Evolutionary conservation across 1,284 basidiomycete species (phyloP).

Genomic region (Chondrostereum purpureum): DNA sequence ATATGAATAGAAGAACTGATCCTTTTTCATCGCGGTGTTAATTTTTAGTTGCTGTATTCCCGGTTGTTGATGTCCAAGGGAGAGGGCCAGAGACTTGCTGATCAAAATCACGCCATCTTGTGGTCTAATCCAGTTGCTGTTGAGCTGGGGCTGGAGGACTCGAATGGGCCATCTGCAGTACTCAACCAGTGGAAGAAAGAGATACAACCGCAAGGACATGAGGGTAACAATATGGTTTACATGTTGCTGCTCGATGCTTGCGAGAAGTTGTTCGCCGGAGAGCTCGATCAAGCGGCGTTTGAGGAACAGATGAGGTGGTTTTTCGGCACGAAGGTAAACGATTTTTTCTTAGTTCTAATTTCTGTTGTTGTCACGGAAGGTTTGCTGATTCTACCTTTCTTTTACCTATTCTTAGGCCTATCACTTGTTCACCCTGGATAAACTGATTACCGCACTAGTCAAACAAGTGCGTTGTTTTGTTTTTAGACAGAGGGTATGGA

Average conservation of each 20-base stretch:
- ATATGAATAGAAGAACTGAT: slow-evolving; percentile 12
- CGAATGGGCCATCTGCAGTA: slow-evolving; percentile 65
- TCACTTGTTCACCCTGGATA: slow-evolving; percentile 87
- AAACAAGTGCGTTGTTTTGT: slow-evolving; percentile 63
- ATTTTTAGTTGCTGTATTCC: slow-evolving; percentile 83
- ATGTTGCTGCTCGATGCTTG: slow-evolving; percentile 86
- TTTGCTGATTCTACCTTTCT: slow-evolving; percentile 12
- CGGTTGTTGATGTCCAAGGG: slow-evolving; percentile 85
- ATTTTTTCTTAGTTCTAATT: slow-evolving; percentile 10
- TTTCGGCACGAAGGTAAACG: slow-evolving; percentile 83
- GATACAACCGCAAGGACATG: slow-evolving; percentile 25
- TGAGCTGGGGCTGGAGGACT: slow-evolving; percentile 68
- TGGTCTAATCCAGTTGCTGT: slow-evolving; percentile 68
- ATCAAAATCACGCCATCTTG: slow-evolving; percentile 51
- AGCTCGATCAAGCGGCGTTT: slow-evolving; percentile 84
- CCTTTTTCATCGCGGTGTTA: slow-evolving; percentile 13
- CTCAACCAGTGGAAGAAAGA: slow-evolving; percentile 51
- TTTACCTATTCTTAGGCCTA: slow-evolving; percentile 59
- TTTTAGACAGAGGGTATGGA: slow-evolving; percentile 5
- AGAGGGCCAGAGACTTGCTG: slow-evolving; percentile 59
- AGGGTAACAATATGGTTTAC: slow-evolving; percentile 66
- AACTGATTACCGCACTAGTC: slow-evolving; percentile 79
- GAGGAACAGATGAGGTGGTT: slow-evolving; percentile 97
- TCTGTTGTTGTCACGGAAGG: too few relatives aligned
- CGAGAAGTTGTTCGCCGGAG: slow-evolving; percentile 89